These are phyloP conservation scores for Lichtheimia hyalospora DNA, from an alignment of 371 early-diverging fungal genomes.

Conservation along the genomic window DNA sequence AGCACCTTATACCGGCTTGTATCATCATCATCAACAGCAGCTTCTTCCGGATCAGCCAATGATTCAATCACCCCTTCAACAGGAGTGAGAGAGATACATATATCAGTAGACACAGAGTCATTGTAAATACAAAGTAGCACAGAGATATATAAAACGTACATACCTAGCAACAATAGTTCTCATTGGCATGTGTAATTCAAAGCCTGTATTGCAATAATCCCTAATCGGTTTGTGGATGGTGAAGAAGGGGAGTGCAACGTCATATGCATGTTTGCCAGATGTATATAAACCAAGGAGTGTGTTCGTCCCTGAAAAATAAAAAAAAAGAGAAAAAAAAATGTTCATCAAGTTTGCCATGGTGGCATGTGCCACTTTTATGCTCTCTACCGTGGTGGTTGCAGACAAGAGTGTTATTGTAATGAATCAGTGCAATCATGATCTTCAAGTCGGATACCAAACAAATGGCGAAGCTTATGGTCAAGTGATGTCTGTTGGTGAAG, in stretches of 20 bases:
- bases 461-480: constrained; percentile 19
- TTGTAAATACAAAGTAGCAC: too few species aligned
- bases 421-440: constrained; percentile 17
- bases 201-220: too few species aligned
- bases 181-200: too few species aligned
- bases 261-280: too few species aligned
- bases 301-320: too few species aligned
- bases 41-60: constrained; percentile 3
- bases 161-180: too few species aligned
- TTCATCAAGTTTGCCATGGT: not conserved
- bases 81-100: not conserved
- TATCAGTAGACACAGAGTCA: too few species aligned
- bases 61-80: not conserved
- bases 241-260: constrained; percentile 1
- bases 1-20: constrained; percentile 9
- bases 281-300: too few species aligned
- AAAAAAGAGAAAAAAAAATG: too few species aligned
- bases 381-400: not conserved
- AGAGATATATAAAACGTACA: too few species aligned
- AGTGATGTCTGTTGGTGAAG: constrained; percentile 3
- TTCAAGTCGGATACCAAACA: constrained; percentile 26
- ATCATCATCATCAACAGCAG: constrained; percentile 23
- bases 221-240: constrained; percentile 1
- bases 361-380: not conserved
- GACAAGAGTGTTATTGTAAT: constrained; percentile 11